Base-by-base conservation (phyloP, 371 early-diverging fungal species). In the Lichtheimia hyalospora region DNA sequence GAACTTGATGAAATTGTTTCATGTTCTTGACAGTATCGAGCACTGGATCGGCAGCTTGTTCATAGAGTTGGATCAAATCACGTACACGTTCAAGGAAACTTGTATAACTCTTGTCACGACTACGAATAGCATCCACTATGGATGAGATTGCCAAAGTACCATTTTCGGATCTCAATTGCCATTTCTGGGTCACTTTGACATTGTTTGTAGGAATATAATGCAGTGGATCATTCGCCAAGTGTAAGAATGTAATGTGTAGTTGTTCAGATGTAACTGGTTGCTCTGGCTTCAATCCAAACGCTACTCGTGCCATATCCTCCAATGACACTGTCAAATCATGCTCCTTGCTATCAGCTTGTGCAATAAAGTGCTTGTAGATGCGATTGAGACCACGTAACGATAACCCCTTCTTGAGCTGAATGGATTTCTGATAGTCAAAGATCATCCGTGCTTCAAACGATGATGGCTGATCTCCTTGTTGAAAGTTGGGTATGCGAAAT, bases 181-280 rank as follows among this genome's bases (percentile, higher is more conserved):
- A 91, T 15, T 68, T 66, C 8, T 80, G 71, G 3, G 84, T 74
- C 60, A 64, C 68, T n/a, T 75, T 67, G 20, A 77, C 71, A 27
- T 69, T 64, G 2, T 54, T 48, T 5, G 72, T 69, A 25, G 85
- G 82, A 2, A 69, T 64, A 56, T 81, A 87, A 15, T 80, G 81
- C 13, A 74, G 60, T 27, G 75, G 63, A 46, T 88, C 77, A 21
- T 74, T 68, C 0, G 82, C 71, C 58, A 91, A 39, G 52, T 80
- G 83, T 24, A 82, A 54, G 60, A 87, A 88, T 0, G 89, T 82
- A 3, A 87, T 84, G 60, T 88, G 86, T n/a, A 70, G 74, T 39
- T 70, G 70, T 7, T 59, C 52, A 52, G 74, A 61, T 27, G 56
- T 25, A 5, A 39, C 49, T 24, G 49, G 18, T n/a, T 24, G 20